Conservation (phyloP, 2,329 filamentous ascomycete genomes). For the Fusarium goolgardi region DNA sequence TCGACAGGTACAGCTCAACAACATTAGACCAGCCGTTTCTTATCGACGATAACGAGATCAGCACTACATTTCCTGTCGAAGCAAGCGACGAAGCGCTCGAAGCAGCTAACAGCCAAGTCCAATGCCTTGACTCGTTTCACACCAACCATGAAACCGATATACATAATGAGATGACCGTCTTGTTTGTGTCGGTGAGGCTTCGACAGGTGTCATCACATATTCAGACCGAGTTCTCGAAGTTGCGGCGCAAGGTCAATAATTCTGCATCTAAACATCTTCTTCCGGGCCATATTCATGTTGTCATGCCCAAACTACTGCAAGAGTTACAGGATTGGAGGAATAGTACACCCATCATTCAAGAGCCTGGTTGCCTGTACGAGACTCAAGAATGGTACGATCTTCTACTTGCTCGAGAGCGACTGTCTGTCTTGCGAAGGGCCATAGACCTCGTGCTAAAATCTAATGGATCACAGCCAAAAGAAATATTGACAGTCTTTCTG, state of each 20-base stretch:
- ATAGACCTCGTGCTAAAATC: constrained; percentile 54
- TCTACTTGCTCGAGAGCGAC: constrained; percentile 54
- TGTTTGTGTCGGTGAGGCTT: constrained; percentile 54
- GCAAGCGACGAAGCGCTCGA: constrained; percentile 33
- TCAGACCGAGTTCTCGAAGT: constrained; percentile 47
- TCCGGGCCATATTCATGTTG: constrained; percentile 42
- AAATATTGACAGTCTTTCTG: constrained; percentile 51
- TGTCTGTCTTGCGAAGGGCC: constrained; percentile 55
- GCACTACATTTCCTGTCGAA: constrained; percentile 26
- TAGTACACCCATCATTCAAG: constrained; percentile 48
- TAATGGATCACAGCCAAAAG: constrained; percentile 49
- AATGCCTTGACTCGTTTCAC: background rate
- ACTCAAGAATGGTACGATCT: constrained; percentile 59
- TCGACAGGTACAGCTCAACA: constrained; percentile 38
- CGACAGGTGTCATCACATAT: constrained; percentile 56
- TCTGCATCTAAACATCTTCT: constrained; percentile 7
- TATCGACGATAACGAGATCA: constrained; percentile 35
- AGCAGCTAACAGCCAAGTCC: background rate
- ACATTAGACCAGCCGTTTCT: constrained; percentile 28
- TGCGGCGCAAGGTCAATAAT: background rate
- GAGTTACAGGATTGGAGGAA: constrained; percentile 54
- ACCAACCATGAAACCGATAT: background rate
- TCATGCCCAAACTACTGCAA: constrained; percentile 47
- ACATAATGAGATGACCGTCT: constrained; percentile 44
- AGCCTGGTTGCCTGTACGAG: constrained; percentile 56